These are phyloP conservation scores for Metschnikowia cerradonensis DNA, from an alignment of 805 yeast species.

Conservation along the genomic window DNA sequence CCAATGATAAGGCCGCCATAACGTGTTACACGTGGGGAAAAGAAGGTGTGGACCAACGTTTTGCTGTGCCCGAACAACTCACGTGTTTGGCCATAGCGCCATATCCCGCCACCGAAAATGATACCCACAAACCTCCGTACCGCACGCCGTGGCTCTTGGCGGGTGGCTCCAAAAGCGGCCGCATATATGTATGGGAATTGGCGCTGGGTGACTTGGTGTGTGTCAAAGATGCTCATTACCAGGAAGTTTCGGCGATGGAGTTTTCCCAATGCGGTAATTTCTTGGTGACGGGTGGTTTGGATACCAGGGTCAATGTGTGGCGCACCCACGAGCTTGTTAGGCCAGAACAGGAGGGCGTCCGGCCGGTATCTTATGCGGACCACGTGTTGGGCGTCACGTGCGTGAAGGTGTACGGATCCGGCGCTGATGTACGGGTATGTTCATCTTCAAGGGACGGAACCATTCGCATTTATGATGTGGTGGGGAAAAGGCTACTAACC, in stretches of 20 bases:
- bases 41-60: slow-evolving; percentile 69
- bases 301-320: slow-evolving; percentile 78
- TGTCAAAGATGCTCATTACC: slow-evolving; percentile 83
- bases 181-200: slow-evolving; percentile 81
- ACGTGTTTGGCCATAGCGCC: slow-evolving; percentile 49
- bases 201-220: slow-evolving; percentile 67
- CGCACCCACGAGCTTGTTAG: slow-evolving; percentile 55
- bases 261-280: slow-evolving; percentile 60
- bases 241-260: slow-evolving; percentile 56
- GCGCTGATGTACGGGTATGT: slow-evolving; percentile 61
- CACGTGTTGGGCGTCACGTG: slow-evolving; percentile 54
- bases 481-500: slow-evolving; percentile 45
- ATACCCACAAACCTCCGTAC: slow-evolving; percentile 30
- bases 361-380: slow-evolving; percentile 61
- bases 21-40: slow-evolving; percentile 70
- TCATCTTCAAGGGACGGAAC: slow-evolving; percentile 75
- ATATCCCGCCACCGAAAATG: slow-evolving; percentile 26
- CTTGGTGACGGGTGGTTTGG: slow-evolving; percentile 73
- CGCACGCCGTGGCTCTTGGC: slow-evolving; percentile 62
- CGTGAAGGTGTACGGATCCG: slow-evolving; percentile 44
- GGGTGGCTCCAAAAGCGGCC: slow-evolving; percentile 74
- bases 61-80: slow-evolving; percentile 81
- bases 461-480: slow-evolving; percentile 62
- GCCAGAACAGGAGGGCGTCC: slow-evolving; percentile 33
- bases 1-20: slow-evolving; percentile 67